Percentiles rank a stretch among this genome's conserved stretches.
Conservation (phyloP, 1,139 yeast species). For the Schizosaccharomyces versatilis region DNA sequence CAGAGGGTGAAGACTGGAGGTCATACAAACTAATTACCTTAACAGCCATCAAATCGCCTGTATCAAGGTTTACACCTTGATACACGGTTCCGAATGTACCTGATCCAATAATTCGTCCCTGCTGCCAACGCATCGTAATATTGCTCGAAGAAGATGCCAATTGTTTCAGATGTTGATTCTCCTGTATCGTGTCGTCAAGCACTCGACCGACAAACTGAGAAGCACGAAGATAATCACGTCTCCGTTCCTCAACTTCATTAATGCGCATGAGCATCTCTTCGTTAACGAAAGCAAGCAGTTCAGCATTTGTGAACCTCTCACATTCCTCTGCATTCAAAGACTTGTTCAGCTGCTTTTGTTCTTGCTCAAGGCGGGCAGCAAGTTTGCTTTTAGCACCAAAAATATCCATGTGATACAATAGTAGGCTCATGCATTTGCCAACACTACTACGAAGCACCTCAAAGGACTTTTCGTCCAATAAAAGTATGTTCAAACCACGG, state of each 20-base stretch:
- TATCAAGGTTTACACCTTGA: conserved; percentile 78
- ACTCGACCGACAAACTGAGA: conserved; percentile 61
- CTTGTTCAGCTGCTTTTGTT: background rate
- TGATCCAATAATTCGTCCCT: conserved; percentile 80
- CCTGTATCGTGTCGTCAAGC: conserved; percentile 65
- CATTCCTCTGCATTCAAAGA: background rate
- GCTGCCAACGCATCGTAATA: conserved; percentile 91
- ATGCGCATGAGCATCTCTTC: conserved; percentile 27
- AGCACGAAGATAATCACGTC: conserved; percentile 30
- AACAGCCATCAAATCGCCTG: conserved; percentile 93
- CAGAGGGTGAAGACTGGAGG: conserved; percentile 59
- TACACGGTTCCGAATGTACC: conserved; percentile 91
- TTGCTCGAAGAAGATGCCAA: conserved; percentile 78
- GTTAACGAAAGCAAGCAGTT: background rate
- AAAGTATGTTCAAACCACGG: conserved; percentile 67
- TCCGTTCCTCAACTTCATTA: conserved; percentile 33
- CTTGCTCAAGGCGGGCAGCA: background rate
- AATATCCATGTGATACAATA: conserved; percentile 87
- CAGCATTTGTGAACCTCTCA: background rate
- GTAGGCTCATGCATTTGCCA: conserved; percentile 81
- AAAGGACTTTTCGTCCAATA: conserved; percentile 59
- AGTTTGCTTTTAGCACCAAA: conserved; percentile 60
- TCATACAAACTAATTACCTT: conserved; percentile 86
- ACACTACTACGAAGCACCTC: conserved; percentile 53
- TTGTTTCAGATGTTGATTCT: conserved; percentile 65